Evolutionary conservation across 306 rosid genomes (phyloP).

Genomic region (Begonia masoniana): DNA sequence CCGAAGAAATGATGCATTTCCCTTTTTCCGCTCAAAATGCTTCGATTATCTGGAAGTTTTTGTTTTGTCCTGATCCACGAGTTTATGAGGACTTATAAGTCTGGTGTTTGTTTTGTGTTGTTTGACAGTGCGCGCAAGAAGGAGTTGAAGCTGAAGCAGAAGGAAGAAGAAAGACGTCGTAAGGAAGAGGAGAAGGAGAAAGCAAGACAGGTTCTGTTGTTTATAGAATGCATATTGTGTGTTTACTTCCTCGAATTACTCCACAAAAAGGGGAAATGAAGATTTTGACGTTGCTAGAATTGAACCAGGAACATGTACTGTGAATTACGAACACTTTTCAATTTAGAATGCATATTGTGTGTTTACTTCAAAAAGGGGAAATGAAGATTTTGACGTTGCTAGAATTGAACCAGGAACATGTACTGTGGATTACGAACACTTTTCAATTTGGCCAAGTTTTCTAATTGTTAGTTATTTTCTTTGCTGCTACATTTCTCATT

Average conservation of each 20-base stretch:
- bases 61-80: not conserved
- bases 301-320: no score
- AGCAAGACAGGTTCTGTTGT: constrained; percentile 36
- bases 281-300: no score
- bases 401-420: no score
- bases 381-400: no score
- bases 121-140: constrained; percentile 59
- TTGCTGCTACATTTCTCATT: not conserved
- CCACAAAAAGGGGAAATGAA: no score
- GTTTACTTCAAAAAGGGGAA: no score
- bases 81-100: no score
- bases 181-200: constrained; percentile 83
- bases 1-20: not conserved
- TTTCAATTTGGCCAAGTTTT: no score
- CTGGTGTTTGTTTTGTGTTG: not conserved
- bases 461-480: no score
- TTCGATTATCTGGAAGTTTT: not conserved
- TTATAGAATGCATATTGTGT: not conserved
- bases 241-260: no score
- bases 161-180: constrained; percentile 57
- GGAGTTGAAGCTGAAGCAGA: constrained; percentile 54
- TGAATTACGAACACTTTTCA: no score
- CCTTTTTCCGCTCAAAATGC: not conserved
- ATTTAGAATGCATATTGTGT: not conserved
- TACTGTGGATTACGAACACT: no score